phyloP scores from a whole-genome alignment of 495 filamentous ascomycete species.

The Xylaria castorea region DNA sequence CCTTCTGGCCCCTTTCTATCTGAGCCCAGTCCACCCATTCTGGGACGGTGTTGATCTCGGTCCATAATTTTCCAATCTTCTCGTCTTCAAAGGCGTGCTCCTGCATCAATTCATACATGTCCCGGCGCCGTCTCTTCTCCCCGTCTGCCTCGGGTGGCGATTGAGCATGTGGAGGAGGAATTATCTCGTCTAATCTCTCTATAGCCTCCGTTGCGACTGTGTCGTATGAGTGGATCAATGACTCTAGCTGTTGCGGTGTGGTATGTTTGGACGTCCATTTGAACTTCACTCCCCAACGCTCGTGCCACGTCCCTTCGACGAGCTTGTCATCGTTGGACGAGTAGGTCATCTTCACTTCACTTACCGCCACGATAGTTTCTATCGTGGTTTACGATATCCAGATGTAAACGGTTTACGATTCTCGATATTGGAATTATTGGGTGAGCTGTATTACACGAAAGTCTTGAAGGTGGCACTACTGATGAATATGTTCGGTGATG shows the following conservation, averaged over 20 bases:
- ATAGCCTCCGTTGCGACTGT: conserved; percentile 69
- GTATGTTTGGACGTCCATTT: conserved; percentile 72
- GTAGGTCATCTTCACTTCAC: conserved; percentile 27
- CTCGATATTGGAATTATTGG: background rate
- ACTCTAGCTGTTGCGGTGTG: conserved; percentile 64
- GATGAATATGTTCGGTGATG: background rate
- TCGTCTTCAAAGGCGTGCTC: conserved; percentile 64
- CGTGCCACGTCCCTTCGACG: conserved; percentile 45
- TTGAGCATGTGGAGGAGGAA: conserved; percentile 39
- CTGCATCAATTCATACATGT: conserved; percentile 67
- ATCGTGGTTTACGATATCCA: background rate
- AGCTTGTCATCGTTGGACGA: background rate
- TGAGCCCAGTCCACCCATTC: conserved; percentile 85
- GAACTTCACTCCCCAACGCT: conserved; percentile 73
- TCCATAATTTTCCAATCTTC: conserved; percentile 68
- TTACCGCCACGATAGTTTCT: background rate
- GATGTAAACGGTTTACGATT: background rate
- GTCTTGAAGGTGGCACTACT: background rate
- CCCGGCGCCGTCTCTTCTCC: conserved; percentile 45
- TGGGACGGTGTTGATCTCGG: conserved; percentile 71
- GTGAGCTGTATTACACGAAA: background rate
- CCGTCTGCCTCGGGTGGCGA: conserved; percentile 22
- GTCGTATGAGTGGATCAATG: conserved; percentile 71
- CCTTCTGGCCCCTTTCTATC: conserved; percentile 71
- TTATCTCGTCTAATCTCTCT: conserved; percentile 63